A percentile compares a stretch with the other conserved stretches of the same genome.
Conservation (phyloP, 2,329 filamentous ascomycete species). For the Tolypocladium ophioglossoides region DNA sequence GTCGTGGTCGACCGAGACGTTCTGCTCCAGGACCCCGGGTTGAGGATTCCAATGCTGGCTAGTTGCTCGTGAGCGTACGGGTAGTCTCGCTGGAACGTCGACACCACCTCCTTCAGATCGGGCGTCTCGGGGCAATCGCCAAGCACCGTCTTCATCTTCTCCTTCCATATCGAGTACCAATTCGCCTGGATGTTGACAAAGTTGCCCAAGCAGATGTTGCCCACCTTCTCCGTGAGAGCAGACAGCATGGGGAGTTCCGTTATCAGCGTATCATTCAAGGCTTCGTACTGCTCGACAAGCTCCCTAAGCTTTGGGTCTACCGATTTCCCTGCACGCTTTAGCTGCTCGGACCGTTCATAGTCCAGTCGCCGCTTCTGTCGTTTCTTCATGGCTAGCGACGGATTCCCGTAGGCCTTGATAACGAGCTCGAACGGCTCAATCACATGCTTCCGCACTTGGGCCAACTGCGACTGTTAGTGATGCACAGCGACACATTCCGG, state of each 20-base stretch:
- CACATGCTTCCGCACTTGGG: constrained; percentile 66
- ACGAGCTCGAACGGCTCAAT: constrained; percentile 74
- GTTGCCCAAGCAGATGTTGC: constrained; percentile 71
- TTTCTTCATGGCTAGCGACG: constrained; percentile 86
- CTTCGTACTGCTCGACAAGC: constrained; percentile 78
- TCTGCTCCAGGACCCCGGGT: constrained; percentile 54
- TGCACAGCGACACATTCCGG: background rate
- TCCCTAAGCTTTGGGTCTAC: constrained; percentile 78
- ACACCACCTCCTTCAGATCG: constrained; percentile 62
- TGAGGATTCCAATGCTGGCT: constrained; percentile 64
- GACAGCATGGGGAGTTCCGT: constrained; percentile 84
- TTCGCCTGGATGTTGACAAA: constrained; percentile 75
- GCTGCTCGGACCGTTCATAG: constrained; percentile 70
- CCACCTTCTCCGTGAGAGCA: constrained; percentile 67
- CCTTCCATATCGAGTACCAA: constrained; percentile 77
- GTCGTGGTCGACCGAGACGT: constrained; percentile 48
- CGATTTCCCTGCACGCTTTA: constrained; percentile 73
- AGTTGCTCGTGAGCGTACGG: constrained; percentile 64
- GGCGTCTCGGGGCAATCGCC: constrained; percentile 51
- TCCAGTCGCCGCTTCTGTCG: constrained; percentile 86
- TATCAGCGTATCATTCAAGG: constrained; percentile 86
- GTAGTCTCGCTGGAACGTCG: constrained; percentile 70
- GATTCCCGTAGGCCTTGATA: constrained; percentile 71
- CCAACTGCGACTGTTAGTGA: constrained; percentile 27
- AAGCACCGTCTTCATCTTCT: constrained; percentile 69